Base-by-base conservation (phyloP, 352 stramenopile genomes). In the Phytophthora tentaculata region DNA sequence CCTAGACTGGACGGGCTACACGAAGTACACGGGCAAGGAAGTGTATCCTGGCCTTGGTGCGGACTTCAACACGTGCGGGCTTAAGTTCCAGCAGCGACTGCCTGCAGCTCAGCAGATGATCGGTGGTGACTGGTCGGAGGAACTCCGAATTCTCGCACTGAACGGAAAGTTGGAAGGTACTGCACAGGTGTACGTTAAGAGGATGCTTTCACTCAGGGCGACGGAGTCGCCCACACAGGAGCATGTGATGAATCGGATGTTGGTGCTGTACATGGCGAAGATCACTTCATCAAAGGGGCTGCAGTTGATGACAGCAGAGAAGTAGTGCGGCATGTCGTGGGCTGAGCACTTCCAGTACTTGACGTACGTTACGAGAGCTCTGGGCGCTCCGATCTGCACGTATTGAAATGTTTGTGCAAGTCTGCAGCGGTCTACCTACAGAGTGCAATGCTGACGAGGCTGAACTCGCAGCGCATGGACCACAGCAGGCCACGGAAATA, bases 281-380 rank as follows among this genome's bases (percentile, higher is more conserved):
- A 47, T 53, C 14, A 48, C 48, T 5, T 54, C 26, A 1, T 8
- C 49, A 2, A 67, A 60, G 41, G 49, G 37, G 6, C 59, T 66
- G 4, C 12, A 66, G n/a, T 5, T 59, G 16, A 69, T 69, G 53
- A 26, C 52, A 16, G 20, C 32, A 24, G 41, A 58, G 9, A 63
- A 63, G 24, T 19, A 56, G 20, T 16, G 2, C 0, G 61, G 23
- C 44, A 68, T 41, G 44, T 53, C 45, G 8, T 69, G 61, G 24
- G 29, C 61, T 1, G 61, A 69, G 16, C 61, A 69, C 49, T 63
- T 49, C 20, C 54, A 60, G 44, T 68, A 22, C 17, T n/a, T 68
- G 6, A 32, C 61, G 4, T 62, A 69, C 28, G 61, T 64, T 1
- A 45, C 61, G 53, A 69, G 47, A 37, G 53, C 1, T 58, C 48